Evolutionary conservation across 179 eudicot genomes (phyloP).

Genomic region (Beta corolliflora): DNA sequence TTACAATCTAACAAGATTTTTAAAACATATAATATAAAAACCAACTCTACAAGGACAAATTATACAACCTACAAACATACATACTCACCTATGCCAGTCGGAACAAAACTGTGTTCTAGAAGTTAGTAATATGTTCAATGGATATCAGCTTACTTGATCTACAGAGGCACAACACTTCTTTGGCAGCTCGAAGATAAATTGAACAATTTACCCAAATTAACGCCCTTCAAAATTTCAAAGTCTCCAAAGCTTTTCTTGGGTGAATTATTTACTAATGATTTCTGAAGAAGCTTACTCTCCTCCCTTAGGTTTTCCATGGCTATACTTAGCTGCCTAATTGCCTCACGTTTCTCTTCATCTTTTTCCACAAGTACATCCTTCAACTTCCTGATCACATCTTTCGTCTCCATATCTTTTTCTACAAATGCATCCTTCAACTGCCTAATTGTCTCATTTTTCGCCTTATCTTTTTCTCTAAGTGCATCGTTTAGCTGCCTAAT

Average conservation of each 20-base stretch:
- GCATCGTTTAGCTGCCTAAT: background rate
- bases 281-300: conserved; percentile 62
- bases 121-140: conserved; percentile 12
- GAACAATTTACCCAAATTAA: conserved; percentile 46
- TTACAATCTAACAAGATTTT: too few species aligned
- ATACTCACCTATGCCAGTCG: background rate
- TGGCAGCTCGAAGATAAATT: conserved; percentile 32
- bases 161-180: conserved; percentile 36
- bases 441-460: background rate
- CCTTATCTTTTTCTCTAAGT: conserved; percentile 9
- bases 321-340: conserved; percentile 77
- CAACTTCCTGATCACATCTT: background rate
- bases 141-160: conserved; percentile 20
- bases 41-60: background rate
- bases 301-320: conserved; percentile 72
- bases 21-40: too few species aligned
- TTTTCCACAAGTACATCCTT: conserved; percentile 26
- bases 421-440: conserved; percentile 11
- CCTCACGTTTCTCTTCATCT: conserved; percentile 56
- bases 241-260: conserved; percentile 48
- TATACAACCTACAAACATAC: conserved; percentile 20
- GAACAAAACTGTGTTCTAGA: conserved; percentile 25
- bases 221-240: conserved; percentile 35
- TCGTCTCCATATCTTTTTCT: conserved; percentile 5
- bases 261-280: conserved; percentile 29